Conservation (phyloP, 441 rosid species). For the Gossypium schwendimanii region DNA sequence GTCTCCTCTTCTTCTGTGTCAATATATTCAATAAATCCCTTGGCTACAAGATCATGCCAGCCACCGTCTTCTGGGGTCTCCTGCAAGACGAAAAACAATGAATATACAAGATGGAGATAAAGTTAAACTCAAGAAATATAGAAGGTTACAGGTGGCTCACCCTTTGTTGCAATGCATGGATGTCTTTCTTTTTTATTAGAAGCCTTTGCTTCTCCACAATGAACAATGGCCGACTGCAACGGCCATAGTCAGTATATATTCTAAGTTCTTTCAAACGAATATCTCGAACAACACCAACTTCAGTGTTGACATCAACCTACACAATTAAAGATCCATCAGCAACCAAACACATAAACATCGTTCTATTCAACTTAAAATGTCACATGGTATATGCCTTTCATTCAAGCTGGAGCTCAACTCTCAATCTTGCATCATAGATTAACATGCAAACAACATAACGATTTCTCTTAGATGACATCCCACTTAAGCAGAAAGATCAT, state of each 20-base stretch:
- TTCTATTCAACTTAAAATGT: background rate
- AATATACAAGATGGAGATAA: background rate
- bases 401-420: background rate
- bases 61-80: conserved; percentile 83
- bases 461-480: background rate
- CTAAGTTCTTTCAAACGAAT: conserved; percentile 79
- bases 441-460: background rate
- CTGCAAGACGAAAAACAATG: conserved; percentile 30
- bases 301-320: conserved; percentile 95
- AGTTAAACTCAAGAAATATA: background rate
- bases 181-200: conserved; percentile 80
- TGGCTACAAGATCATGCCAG: conserved; percentile 89
- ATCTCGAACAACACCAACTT: conserved; percentile 97
- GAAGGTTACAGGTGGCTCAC: conserved; percentile 30
- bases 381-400: background rate
- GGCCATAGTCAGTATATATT: conserved; percentile 95
- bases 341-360: background rate
- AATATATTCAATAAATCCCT: conserved; percentile 82
- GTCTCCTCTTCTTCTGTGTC: conserved; percentile 99
- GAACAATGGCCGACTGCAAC: conserved; percentile 94
- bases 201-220: conserved; percentile 94
- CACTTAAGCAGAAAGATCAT: background rate
- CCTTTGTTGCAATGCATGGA: conserved; percentile 77
- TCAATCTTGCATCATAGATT: background rate
- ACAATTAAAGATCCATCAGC: conserved; percentile 20